Base-by-base conservation (phyloP, 1,139 yeast genomes). In the Saccharomycopsis phalli region DNA sequence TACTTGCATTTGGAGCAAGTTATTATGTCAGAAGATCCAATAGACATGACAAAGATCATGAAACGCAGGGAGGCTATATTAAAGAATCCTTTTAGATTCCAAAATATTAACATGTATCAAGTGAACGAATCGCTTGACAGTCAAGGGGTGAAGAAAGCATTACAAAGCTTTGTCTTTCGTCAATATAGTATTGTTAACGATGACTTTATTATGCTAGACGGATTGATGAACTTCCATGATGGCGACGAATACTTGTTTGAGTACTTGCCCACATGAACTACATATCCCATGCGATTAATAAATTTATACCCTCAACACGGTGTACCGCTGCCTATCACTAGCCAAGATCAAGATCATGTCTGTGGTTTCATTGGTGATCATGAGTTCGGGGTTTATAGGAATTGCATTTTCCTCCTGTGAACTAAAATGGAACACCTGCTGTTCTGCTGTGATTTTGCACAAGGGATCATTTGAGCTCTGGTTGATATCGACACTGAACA, bases 181-280 rank as follows among this genome's bases (percentile, higher is more conserved):
- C 33, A 30, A 13, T 30, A 30, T 30, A 11, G 21, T 4, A 30
- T 30, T 14, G 13, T 30, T n/a, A 30, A 30, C 17, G 33, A 16
- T n/a, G 22, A 30, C 13, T 18, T 8, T 10, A 6, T 8, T 5
- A 10, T 8, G 5, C 17, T 30, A 21, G n/a, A n/a, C n/a, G n/a
- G n/a, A n/a, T n/a, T n/a, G n/a, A n/a, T n/a, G n/a, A n/a, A n/a
- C n/a, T n/a, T n/a, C n/a, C n/a, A n/a, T n/a, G n/a, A n/a, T n/a
- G n/a, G n/a, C n/a, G n/a, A n/a, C n/a, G n/a, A n/a, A n/a, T n/a
- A n/a, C n/a, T n/a, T n/a, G n/a, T n/a, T n/a, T n/a, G n/a, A n/a
- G n/a, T n/a, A n/a, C n/a, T n/a, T n/a, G n/a, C n/a, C n/a, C n/a
- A n/a, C n/a, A n/a, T n/a, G n/a, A n/a, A n/a, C n/a, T n/a, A n/a